Evolutionary conservation across 169 alveolate genomes (phyloP).

Genomic region (Amoebophrya sp.): DNA sequence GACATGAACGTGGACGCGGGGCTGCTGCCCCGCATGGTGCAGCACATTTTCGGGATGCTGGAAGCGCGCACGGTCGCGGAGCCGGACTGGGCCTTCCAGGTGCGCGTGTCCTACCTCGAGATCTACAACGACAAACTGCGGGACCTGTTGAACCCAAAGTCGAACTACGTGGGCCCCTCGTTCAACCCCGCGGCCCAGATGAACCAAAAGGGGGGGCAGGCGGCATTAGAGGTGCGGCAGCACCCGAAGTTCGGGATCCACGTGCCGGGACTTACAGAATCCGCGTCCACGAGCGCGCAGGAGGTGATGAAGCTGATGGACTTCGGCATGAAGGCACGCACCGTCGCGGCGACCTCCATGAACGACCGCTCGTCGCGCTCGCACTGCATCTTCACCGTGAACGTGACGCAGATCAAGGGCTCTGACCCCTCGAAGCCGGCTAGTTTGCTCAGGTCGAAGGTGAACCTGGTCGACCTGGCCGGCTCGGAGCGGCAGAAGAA

Average conservation of each 20-base stretch:
- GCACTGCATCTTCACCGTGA: constrained; percentile 63
- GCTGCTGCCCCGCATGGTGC: not conserved
- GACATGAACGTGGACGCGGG: not conserved
- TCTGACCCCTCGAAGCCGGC: constrained; percentile 25
- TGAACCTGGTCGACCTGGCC: constrained; percentile 81
- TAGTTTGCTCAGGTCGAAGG: constrained; percentile 40
- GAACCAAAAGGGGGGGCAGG: not conserved
- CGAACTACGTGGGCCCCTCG: too few relatives aligned
- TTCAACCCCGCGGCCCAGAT: too few relatives aligned
- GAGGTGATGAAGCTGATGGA: constrained; percentile 9
- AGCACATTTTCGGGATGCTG: not conserved
- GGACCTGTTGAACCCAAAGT: constrained; percentile 13
- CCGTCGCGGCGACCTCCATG: constrained; percentile 25
- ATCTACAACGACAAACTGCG: constrained; percentile 2
- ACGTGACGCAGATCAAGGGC: constrained; percentile 60
- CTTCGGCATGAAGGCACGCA: constrained; percentile 8
- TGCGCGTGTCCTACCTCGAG: constrained; percentile 2
- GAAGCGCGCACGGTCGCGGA: not conserved
- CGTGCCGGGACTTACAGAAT: constrained; percentile 3
- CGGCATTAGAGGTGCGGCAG: not conserved
- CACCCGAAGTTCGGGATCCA: constrained; percentile 4
- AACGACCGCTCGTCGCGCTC: constrained; percentile 43
- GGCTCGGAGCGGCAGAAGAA: constrained; percentile 72
- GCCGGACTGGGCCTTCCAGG: not conserved
- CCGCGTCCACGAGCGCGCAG: not conserved